phyloP scores from a whole-genome alignment of 106 monocot genomes.

The Agapanthus africanus region DNA sequence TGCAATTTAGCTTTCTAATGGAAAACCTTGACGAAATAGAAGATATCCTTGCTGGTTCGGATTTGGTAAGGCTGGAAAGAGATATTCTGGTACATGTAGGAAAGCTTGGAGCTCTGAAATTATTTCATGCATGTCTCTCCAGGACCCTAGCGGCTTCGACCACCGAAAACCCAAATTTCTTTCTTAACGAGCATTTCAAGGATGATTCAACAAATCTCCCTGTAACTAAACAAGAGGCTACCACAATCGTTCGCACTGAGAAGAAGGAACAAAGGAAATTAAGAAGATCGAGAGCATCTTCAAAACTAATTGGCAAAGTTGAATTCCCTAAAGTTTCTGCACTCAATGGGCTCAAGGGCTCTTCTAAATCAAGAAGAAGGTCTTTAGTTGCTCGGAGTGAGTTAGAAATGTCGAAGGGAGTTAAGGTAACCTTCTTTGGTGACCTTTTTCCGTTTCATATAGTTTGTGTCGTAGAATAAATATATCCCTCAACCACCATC shows the following conservation, averaged over 20 bases:
- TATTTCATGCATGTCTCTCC: conserved; percentile 55
- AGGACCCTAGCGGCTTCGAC: conserved; percentile 23
- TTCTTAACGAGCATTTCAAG: conserved; percentile 11
- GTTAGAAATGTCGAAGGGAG: conserved; percentile 53
- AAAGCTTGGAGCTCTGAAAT: conserved; percentile 64
- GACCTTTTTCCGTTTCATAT: background rate
- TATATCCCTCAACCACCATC: too few species aligned
- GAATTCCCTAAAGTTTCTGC: conserved; percentile 6
- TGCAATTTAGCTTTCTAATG: conserved; percentile 51
- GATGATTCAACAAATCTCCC: conserved; percentile 1
- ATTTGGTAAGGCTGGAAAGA: conserved; percentile 39
- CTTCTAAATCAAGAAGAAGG: conserved; percentile 25
- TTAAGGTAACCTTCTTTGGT: conserved; percentile 46
- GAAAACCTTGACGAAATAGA: conserved; percentile 53
- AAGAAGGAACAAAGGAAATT: conserved; percentile 55
- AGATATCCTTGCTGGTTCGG: conserved; percentile 36
- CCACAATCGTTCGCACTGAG: conserved; percentile 22
- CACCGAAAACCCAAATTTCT: conserved; percentile 6
- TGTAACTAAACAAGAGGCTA: background rate
- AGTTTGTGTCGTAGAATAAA: too few species aligned
- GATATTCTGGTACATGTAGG: conserved; percentile 57
- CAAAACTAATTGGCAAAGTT: conserved; percentile 4
- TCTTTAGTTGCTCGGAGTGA: conserved; percentile 38
- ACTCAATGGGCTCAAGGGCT: background rate
- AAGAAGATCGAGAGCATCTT: conserved; percentile 41